Evolutionary conservation across 129 eudicot genomes (phyloP), one percentile per base, ranked within the genome.

Genomic region (Scalesia atractyloides): DNA sequence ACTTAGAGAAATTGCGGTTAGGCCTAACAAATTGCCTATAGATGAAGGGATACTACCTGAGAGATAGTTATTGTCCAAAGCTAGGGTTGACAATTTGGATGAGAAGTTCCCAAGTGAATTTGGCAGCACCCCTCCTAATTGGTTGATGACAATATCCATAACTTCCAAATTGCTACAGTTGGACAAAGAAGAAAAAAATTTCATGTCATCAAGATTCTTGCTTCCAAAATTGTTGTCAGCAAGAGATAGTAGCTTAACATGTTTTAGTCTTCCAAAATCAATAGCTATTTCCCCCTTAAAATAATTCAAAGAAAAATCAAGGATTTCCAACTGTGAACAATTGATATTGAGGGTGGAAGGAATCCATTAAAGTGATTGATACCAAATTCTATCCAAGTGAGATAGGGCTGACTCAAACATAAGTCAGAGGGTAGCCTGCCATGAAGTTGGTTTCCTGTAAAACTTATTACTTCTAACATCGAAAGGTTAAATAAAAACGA

Each of bases 281-380:
- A 43, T 16, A 47, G 65, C 26, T 33, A 83, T 52, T 20, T 53
- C 20, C 34, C 82, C 80, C 0, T 16, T 50, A 13, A 84, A 59
- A 15, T 53, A 1, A 34, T 85, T 85, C 2, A 1, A 0, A 17
- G 37, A 9, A 22, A 74, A 13, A 17, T 75, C 73, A 19, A 85
- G 1, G 3, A 0, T 17, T 36, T 6, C 34, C 9, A 85, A 33
- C 50, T 72, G 34, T 4, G 86, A 67, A 59, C 51, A 60, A 75
- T 85, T 5, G 84, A 70, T 16, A 81, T 14, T 4, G 86, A 79
- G 9, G 22, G 17, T 0, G 84, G 89, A 75, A 85, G 67, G 1
- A 7, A 1, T 13, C 90, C 90, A 1, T 61, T 34, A 19, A 82
- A 82, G 15, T 54, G 18, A 54, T 76, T 80, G 16, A 0, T 14